Evolutionary conservation across 352 stramenopile genomes (phyloP).

Genomic region (Phytophthora tentaculata): DNA sequence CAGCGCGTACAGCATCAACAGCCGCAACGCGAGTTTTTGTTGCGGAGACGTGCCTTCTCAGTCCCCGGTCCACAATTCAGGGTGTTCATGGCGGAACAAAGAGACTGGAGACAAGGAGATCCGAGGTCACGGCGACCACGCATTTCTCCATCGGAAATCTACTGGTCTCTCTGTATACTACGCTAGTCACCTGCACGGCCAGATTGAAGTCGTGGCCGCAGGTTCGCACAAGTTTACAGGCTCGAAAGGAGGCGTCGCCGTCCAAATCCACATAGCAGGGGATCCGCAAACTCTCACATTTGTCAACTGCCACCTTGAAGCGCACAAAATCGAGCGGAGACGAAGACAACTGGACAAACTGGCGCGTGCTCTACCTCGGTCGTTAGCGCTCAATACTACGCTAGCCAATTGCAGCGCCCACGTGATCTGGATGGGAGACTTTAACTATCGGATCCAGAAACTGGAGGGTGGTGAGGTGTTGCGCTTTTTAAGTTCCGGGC

Average conservation of each 20-base stretch:
- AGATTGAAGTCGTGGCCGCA: slow-evolving; percentile 54
- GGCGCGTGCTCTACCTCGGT: slow-evolving; percentile 48
- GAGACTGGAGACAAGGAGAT: slow-evolving; percentile 46
- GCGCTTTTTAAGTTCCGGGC: slow-evolving; percentile 43
- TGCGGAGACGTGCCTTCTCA: slow-evolving; percentile 3
- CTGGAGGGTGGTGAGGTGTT: slow-evolving; percentile 58
- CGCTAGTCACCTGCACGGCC: slow-evolving; percentile 33
- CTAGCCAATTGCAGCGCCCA: slow-evolving; percentile 72
- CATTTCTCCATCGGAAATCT: slow-evolving; percentile 68
- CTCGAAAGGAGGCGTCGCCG: slow-evolving; percentile 68
- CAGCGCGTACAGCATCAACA: slow-evolving; percentile 12
- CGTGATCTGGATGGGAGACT: slow-evolving; percentile 83
- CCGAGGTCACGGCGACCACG: slow-evolving; percentile 62
- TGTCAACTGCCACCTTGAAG: slow-evolving; percentile 74
- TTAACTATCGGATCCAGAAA: slow-evolving; percentile 76
- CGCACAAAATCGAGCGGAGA: slow-evolving; percentile 56
- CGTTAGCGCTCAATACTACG: slow-evolving; percentile 30
- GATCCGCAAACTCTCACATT: slow-evolving; percentile 67
- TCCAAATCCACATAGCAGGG: slow-evolving; percentile 48
- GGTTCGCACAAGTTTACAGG: slow-evolving; percentile 72
- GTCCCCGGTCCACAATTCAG: background rate
- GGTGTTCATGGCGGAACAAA: slow-evolving; percentile 24
- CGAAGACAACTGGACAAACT: slow-evolving; percentile 63
- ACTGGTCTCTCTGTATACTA: slow-evolving; percentile 74
- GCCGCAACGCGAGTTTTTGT: slow-evolving; percentile 21